Conservation (phyloP, 2,329 filamentous ascomycete genomes). For the Didymella glomerata region DNA sequence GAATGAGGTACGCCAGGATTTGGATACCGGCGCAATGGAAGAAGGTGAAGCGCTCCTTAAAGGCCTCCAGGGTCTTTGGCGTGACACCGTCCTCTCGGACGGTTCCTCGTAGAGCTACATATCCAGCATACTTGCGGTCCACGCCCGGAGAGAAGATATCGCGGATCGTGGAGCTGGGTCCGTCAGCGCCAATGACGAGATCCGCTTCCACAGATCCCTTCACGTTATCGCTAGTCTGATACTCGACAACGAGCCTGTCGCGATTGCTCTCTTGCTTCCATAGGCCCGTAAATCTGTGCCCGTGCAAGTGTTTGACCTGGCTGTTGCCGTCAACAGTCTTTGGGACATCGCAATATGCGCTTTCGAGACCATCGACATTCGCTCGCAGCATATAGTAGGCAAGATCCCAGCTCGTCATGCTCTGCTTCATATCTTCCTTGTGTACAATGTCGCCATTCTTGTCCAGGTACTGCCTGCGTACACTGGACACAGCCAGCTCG, state of each 20-base stretch:
- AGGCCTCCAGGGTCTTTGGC: constrained; percentile 33
- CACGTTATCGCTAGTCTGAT: constrained; percentile 26
- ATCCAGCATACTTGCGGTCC: constrained; percentile 43
- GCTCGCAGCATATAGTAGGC: constrained; percentile 44
- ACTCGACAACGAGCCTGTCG: constrained; percentile 31
- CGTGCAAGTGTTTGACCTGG: constrained; percentile 35
- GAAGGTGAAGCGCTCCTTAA: constrained; percentile 54
- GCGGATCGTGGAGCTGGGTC: constrained; percentile 44
- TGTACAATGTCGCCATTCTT: constrained; percentile 42
- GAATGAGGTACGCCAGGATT: constrained; percentile 57
- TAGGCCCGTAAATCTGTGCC: constrained; percentile 36
- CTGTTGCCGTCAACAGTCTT: constrained; percentile 20
- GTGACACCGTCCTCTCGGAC: constrained; percentile 38
- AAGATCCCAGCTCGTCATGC: constrained; percentile 50
- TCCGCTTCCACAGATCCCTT: constrained; percentile 36
- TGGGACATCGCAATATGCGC: constrained; percentile 38
- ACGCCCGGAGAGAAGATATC: constrained; percentile 30
- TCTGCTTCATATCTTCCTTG: constrained; percentile 42
- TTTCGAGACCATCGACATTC: constrained; percentile 43
- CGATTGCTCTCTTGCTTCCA: constrained; percentile 28
- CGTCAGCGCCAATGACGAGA: constrained; percentile 44
- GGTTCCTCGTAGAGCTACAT: constrained; percentile 46
- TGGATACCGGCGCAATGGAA: constrained; percentile 51
- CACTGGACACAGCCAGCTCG: constrained; percentile 37
- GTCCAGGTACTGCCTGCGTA: constrained; percentile 40